A percentile compares a stretch with the other conserved stretches of the same genome.
phyloP scores from a whole-genome alignment of 1,284 basidiomycete species.

The Amylostereum areolatum region DNA sequence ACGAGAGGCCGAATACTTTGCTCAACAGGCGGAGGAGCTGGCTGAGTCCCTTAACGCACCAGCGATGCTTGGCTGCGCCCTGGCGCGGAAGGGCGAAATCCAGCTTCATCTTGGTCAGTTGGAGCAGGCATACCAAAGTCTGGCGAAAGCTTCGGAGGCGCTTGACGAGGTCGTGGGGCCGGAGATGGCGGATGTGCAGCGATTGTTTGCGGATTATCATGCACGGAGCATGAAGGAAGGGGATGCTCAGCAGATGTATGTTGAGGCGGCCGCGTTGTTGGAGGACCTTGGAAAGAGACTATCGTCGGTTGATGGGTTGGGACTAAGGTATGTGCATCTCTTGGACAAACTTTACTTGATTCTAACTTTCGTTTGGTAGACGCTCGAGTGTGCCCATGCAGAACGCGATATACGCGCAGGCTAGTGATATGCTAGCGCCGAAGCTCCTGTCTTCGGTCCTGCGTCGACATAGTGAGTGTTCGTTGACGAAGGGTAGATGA shows the following conservation, averaged over 20 bases:
- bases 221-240: slow-evolving; percentile 40
- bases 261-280: slow-evolving; percentile 46
- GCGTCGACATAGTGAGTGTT: slow-evolving; percentile 63
- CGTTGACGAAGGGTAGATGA: background rate
- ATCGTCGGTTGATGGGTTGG: slow-evolving; percentile 41
- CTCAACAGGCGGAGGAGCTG: slow-evolving; percentile 65
- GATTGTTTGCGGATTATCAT: slow-evolving; percentile 57
- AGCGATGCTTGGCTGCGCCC: slow-evolving; percentile 56
- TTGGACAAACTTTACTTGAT: slow-evolving; percentile 2
- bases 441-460: slow-evolving; percentile 62
- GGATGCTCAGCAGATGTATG: slow-evolving; percentile 46
- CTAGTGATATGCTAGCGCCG: slow-evolving; percentile 58
- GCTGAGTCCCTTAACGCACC: slow-evolving; percentile 63
- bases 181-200: slow-evolving; percentile 57
- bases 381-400: slow-evolving; percentile 29
- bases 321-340: slow-evolving; percentile 32
- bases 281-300: slow-evolving; percentile 54
- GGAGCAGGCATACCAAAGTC: slow-evolving; percentile 44
- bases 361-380: slow-evolving; percentile 3
- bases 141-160: slow-evolving; percentile 47
- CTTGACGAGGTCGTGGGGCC: slow-evolving; percentile 39
- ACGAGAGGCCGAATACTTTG: slow-evolving; percentile 79
- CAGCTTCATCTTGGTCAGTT: slow-evolving; percentile 56
- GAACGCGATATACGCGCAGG: slow-evolving; percentile 23
- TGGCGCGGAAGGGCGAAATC: slow-evolving; percentile 63